Percentiles rank a stretch among this genome's conserved stretches.
Conservation (phyloP, 2,329 filamentous ascomycete genomes). For the Ascochyta viciae-villosae region DNA sequence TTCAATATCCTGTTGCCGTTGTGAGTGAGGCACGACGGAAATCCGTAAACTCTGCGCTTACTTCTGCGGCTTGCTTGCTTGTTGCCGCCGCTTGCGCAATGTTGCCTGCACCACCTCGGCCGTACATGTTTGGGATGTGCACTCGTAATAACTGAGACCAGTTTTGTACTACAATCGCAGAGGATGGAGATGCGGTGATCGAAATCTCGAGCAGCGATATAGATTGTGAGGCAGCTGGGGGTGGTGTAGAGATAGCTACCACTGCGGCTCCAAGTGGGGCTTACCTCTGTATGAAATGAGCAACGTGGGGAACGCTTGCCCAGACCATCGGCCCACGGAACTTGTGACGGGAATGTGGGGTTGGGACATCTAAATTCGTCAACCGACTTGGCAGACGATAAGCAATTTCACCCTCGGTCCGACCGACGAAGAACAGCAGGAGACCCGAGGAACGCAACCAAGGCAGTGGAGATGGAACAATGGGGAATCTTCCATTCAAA, state of each 20-base stretch:
- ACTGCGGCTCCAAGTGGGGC: slow-evolving; percentile 25
- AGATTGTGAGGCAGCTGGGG: neutral
- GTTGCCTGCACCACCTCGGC: slow-evolving; percentile 57
- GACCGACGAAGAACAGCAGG: neutral
- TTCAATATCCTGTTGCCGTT: slow-evolving; percentile 47
- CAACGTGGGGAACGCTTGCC: slow-evolving; percentile 36
- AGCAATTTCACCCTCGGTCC: slow-evolving; percentile 1
- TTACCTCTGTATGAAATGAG: neutral
- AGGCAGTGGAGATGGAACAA: slow-evolving; percentile 2
- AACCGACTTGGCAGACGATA: slow-evolving; percentile 32
- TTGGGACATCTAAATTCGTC: slow-evolving; percentile 33
- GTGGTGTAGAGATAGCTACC: neutral
- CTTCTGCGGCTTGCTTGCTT: slow-evolving; percentile 41
- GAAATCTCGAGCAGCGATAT: neutral
- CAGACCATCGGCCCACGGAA: slow-evolving; percentile 13
- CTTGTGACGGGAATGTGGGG: slow-evolving; percentile 28
- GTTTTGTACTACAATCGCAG: too few species aligned
- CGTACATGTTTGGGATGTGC: slow-evolving; percentile 40
- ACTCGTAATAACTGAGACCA: neutral
- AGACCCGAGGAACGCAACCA: neutral
- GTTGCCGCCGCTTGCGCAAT: slow-evolving; percentile 47
- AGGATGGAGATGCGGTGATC: neutral
- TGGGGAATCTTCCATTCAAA: slow-evolving; percentile 21
- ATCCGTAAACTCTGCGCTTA: slow-evolving; percentile 11
- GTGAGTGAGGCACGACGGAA: neutral